Evolutionary conservation across 2,329 filamentous ascomycete species (phyloP), one percentile per base, ranked within the genome.

Genomic region (Lasiodiplodia gonubiensis): DNA sequence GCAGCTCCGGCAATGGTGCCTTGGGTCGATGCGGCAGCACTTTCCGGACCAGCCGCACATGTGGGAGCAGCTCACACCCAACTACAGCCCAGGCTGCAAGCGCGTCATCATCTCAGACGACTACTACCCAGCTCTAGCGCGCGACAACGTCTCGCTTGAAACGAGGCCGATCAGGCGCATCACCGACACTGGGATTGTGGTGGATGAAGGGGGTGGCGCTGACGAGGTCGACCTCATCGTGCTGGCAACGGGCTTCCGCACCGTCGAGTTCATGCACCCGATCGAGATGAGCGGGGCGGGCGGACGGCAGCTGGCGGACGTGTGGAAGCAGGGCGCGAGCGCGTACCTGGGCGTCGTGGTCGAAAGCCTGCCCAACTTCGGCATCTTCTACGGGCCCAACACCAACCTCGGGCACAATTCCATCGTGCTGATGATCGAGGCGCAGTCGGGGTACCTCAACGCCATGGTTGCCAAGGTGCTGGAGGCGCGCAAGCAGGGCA

Each of bases 371-470:
- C 85, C 85, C 1, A 87, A 87, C 68, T 87, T 87, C 69, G 84
- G 78, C 55, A 85, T 87, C 80, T 78, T 88, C 60, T 88, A 87
- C 73, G 86, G 86, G 0, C 86, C 85, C 3, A 88, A 87, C 73
- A 87, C 84, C 2, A 79, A 79, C 21, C 77, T 84, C 66, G 86
- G 84, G 0, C 84, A 86, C 72, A 87, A 86, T 69, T 83, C 80
- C 65, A 88, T 88, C 70, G 85, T 88, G 70, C 78, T 88, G n/a
- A 88, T 88, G 86, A 86, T 88, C 69, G 86, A 88, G 72, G 82
- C 85, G 2, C 86, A 88, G 70, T 81, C 79, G 3, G 80, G 83
- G 2, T 88, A 88, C 71, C 81, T 88, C 67, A 85, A 82, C 68
- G 78, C 77, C 0, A 70, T 88, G 42, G 81, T 88, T 55, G 72